Percentiles rank a stretch among this genome's conserved stretches.
These are phyloP conservation scores for Morella rubra DNA, from an alignment of 306 rosid species.

Conservation along the genomic window DNA sequence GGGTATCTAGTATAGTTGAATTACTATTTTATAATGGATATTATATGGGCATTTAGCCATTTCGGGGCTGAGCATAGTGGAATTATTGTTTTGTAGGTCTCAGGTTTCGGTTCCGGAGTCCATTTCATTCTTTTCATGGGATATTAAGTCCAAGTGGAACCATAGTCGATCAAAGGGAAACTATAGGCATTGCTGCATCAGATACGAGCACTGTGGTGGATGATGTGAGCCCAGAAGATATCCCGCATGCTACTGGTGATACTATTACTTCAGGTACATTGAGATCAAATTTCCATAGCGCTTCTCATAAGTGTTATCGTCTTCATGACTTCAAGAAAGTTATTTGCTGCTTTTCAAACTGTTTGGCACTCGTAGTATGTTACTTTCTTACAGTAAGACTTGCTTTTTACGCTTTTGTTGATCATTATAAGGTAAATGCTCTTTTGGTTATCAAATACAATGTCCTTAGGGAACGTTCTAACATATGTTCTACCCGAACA, in stretches of 20 bases:
- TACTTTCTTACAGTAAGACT: background rate
- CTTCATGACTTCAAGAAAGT: background rate
- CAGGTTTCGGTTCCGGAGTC: slow-evolving; percentile 45
- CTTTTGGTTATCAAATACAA: background rate
- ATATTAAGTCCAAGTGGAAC: slow-evolving; percentile 31
- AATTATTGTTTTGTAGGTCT: slow-evolving; percentile 42
- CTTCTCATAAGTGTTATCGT: background rate
- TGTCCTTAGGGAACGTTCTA: background rate
- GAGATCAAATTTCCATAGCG: background rate
- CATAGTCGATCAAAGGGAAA: slow-evolving; percentile 13
- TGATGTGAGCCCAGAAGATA: slow-evolving; percentile 37
- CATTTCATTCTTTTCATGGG: slow-evolving; percentile 47
- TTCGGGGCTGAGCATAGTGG: background rate
- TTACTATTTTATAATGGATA: background rate
- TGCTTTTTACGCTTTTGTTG: background rate
- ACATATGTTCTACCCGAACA: background rate
- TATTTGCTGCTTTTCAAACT: background rate
- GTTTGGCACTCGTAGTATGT: background rate
- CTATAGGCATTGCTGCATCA: slow-evolving; percentile 27
- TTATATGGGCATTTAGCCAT: background rate
- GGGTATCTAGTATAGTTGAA: background rate
- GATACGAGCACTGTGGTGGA: slow-evolving; percentile 23
- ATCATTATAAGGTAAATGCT: background rate
- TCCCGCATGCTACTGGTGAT: slow-evolving; percentile 20
- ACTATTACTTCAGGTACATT: slow-evolving; percentile 42